A percentile compares a stretch with the other conserved stretches of the same genome.
These are phyloP conservation scores for Paraleonurus japonicus DNA, from an alignment of 257 asterid species.

Conservation along the genomic window DNA sequence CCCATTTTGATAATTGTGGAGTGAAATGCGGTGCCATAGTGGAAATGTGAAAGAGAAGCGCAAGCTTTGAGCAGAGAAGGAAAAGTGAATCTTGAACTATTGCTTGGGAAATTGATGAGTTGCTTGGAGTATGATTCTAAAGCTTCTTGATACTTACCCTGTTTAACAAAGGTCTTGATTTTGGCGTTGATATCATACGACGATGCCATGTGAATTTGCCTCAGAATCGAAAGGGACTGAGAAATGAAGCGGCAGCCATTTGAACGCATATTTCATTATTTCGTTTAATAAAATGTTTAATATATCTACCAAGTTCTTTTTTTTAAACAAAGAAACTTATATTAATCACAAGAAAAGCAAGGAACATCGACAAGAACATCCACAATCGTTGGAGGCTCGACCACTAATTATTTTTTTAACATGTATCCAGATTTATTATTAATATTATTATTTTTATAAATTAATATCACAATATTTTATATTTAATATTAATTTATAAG, in stretches of 20 bases:
- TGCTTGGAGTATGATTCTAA: slow-evolving; percentile 45
- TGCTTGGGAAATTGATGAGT: slow-evolving; percentile 37
- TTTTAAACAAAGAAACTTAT: too few relatives aligned
- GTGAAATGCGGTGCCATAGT: slow-evolving; percentile 58
- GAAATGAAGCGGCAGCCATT: slow-evolving; percentile 25
- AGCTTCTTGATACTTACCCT: slow-evolving; percentile 52
- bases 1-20: slow-evolving; percentile 56
- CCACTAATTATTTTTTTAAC: too few relatives aligned
- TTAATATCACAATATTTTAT: too few relatives aligned
- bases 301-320: too few relatives aligned
- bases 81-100: slow-evolving; percentile 55
- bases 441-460: too few relatives aligned
- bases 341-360: too few relatives aligned
- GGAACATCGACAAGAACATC: too few relatives aligned
- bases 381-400: too few relatives aligned
- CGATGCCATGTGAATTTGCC: slow-evolving; percentile 27
- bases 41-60: slow-evolving; percentile 41
- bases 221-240: slow-evolving; percentile 34
- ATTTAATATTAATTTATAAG: too few relatives aligned
- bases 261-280: slow-evolving; percentile 37
- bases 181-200: slow-evolving; percentile 30
- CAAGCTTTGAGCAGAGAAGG: slow-evolving; percentile 89
- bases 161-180: slow-evolving; percentile 49
- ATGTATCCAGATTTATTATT: too few relatives aligned
- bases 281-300: neutral